phyloP scores from a whole-genome alignment of 768 basidiomycete genomes.

The Fomitopsis serialis region DNA sequence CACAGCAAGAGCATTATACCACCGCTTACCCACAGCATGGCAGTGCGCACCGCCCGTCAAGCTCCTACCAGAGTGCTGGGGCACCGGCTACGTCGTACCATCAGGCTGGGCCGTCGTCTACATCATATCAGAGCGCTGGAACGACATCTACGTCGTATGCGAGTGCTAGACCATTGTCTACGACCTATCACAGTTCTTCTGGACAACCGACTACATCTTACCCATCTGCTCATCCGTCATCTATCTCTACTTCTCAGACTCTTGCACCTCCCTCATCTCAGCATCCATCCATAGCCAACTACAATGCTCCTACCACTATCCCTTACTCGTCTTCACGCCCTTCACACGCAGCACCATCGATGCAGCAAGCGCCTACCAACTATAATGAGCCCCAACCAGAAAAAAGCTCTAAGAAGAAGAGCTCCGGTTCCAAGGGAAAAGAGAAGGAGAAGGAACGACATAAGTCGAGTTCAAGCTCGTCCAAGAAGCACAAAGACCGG shows the following conservation, averaged over 20 bases:
- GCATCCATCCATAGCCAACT: no score
- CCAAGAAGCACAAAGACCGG: slow-evolving; percentile 5
- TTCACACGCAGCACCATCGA: neutral
- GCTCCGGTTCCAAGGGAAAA: slow-evolving; percentile 5
- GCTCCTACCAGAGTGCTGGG: no score
- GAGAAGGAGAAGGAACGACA: slow-evolving; percentile 10
- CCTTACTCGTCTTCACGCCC: neutral
- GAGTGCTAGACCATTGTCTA: neutral
- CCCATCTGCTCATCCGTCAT: neutral
- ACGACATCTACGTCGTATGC: no score
- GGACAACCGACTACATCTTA: slow-evolving; percentile 2
- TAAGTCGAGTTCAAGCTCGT: slow-evolving; percentile 1
- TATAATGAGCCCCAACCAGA: neutral
- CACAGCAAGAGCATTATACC: no score
- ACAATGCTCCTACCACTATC: neutral
- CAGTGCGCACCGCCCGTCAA: no score
- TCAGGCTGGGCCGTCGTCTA: no score
- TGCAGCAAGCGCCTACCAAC: neutral
- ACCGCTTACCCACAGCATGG: no score
- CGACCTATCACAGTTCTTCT: no score
- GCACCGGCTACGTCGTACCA: no score
- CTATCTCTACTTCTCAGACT: no score
- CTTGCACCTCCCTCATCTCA: no score
- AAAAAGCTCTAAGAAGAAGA: slow-evolving; percentile 5
- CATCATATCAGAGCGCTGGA: no score